Evolutionary conservation across 2,329 filamentous ascomycete genomes (phyloP).

Genomic region (Penicillium paneum): DNA sequence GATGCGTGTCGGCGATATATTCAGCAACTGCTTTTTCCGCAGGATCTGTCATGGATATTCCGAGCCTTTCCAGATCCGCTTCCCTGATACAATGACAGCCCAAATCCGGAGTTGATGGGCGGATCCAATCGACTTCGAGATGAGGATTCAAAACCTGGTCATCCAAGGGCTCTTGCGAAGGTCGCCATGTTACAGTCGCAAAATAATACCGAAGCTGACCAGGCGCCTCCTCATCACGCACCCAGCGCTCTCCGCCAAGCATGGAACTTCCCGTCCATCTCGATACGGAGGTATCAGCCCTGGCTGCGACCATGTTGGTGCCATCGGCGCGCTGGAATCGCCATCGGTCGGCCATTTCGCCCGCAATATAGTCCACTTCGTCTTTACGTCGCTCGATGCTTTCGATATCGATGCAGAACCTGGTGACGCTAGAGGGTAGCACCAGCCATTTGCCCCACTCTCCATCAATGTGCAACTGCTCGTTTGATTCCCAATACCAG

Average conservation of each 20-base stretch:
- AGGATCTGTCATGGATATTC: background rate
- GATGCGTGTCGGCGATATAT: background rate
- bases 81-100: background rate
- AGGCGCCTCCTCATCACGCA: slow-evolving; percentile 43
- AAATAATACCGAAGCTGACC: slow-evolving; percentile 48
- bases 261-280: slow-evolving; percentile 49
- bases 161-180: background rate
- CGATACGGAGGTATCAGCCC: slow-evolving; percentile 28
- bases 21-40: background rate
- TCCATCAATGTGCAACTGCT: slow-evolving; percentile 36
- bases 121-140: slow-evolving; percentile 1
- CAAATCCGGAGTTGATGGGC: background rate
- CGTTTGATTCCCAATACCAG: slow-evolving; percentile 46
- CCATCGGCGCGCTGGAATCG: slow-evolving; percentile 37
- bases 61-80: background rate
- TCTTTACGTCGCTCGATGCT: slow-evolving; percentile 46
- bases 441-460: slow-evolving; percentile 36
- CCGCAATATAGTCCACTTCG: slow-evolving; percentile 48
- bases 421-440: slow-evolving; percentile 36
- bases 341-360: slow-evolving; percentile 37
- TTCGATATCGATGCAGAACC: slow-evolving; percentile 50
- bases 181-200: slow-evolving; percentile 39
- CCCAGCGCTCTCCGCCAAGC: slow-evolving; percentile 40
- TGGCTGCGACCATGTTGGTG: slow-evolving; percentile 29
- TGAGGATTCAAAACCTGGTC: background rate